These are phyloP conservation scores for Penicillium roqueforti DNA, from an alignment of 495 filamentous ascomycete species.

Conservation along the genomic window DNA sequence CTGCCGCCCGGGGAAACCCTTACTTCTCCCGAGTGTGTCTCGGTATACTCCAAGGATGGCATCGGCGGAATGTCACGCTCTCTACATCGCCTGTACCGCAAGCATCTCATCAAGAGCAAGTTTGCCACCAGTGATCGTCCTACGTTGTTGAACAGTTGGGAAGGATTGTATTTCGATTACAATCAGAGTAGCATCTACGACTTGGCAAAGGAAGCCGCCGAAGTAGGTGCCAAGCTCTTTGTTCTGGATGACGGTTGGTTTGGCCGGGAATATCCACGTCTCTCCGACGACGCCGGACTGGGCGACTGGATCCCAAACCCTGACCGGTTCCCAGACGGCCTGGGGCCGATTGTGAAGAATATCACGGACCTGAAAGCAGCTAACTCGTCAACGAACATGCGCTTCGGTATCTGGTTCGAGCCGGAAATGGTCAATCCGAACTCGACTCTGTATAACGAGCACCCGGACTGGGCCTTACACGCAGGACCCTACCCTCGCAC, in stretches of 20 bases:
- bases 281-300: conserved; percentile 45
- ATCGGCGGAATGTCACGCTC: conserved; percentile 52
- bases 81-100: conserved; percentile 50
- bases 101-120: conserved; percentile 51
- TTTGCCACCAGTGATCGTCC: conserved; percentile 46
- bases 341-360: conserved; percentile 38
- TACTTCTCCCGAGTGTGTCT: conserved; percentile 49
- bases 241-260: conserved; percentile 60
- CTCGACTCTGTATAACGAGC: conserved; percentile 47
- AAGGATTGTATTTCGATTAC: conserved; percentile 48
- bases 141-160: conserved; percentile 54
- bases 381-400: conserved; percentile 39
- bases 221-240: conserved; percentile 48
- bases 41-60: conserved; percentile 49
- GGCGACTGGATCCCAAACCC: conserved; percentile 54
- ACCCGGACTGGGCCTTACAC: conserved; percentile 54
- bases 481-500: conserved; percentile 49
- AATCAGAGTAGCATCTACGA: conserved; percentile 45
- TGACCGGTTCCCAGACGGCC: conserved; percentile 49
- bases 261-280: conserved; percentile 49
- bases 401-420: conserved; percentile 56
- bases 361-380: conserved; percentile 40
- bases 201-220: conserved; percentile 47
- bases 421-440: conserved; percentile 57
- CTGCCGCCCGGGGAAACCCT: conserved; percentile 45